Percentiles rank a stretch among this genome's conserved stretches.
phyloP scores from a whole-genome alignment of 305 asterid genomes.

The Solanum hybrid region DNA sequence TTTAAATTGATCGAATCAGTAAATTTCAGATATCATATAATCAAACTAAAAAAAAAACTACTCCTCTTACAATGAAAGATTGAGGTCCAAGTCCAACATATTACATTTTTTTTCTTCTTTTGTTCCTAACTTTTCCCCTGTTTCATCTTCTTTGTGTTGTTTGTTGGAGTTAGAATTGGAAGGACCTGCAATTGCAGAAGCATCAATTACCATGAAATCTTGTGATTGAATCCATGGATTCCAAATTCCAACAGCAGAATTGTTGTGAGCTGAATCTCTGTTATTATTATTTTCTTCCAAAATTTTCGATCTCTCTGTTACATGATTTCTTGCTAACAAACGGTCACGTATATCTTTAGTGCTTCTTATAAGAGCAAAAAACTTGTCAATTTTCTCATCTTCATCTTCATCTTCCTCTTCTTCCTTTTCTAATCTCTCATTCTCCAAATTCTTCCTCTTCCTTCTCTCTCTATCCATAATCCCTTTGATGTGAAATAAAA shows the following conservation, averaged over 20 bases:
- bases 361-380: constrained; percentile 22
- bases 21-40: neutral
- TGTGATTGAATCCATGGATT: constrained; percentile 1
- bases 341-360: constrained; percentile 15
- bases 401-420: constrained; percentile 18
- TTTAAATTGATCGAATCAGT: too few relatives aligned
- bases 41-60: neutral
- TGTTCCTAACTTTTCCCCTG: neutral
- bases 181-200: neutral
- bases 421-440: constrained; percentile 12
- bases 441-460: constrained; percentile 6
- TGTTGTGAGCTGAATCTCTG: neutral
- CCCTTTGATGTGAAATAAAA: neutral
- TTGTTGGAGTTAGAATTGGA: neutral
- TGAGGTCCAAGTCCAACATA: constrained; percentile 26
- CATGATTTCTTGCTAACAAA: constrained; percentile 1
- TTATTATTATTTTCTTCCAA: neutral
- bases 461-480: constrained; percentile 20
- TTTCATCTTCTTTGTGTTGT: neutral
- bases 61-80: constrained; percentile 22
- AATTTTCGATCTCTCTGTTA: neutral
- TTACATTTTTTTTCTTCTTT: neutral
- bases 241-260: constrained; percentile 6
- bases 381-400: constrained; percentile 23
- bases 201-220: constrained; percentile 17